phyloP scores from a whole-genome alignment of 768 basidiomycete species.

The Leucosporidium scottii region DNA sequence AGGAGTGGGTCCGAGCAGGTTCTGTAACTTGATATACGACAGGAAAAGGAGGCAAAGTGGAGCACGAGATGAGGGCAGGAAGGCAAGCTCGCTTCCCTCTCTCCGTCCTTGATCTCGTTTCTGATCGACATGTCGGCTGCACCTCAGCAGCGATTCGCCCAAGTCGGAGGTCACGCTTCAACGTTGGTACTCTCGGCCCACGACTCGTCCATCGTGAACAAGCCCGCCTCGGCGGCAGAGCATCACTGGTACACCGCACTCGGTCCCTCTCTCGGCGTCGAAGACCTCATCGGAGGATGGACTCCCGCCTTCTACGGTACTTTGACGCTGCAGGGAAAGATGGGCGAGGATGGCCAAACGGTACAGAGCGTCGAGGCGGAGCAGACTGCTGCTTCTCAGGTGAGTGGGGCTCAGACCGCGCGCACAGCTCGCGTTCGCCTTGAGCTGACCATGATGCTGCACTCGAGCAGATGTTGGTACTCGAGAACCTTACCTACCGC shows the following conservation, averaged over 20 bases:
- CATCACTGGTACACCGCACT: conserved; percentile 63
- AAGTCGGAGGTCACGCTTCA: conserved; percentile 76
- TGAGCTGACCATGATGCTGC: background rate
- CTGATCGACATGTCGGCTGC: background rate
- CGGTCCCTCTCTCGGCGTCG: conserved; percentile 36
- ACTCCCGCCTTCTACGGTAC: conserved; percentile 74
- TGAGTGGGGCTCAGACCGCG: conserved; percentile 5
- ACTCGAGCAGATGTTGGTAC: conserved; percentile 32
- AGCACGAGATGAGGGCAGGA: too few species aligned
- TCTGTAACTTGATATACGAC: too few species aligned
- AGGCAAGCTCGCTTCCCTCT: too few species aligned
- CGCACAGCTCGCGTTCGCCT: background rate
- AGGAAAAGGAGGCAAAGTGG: too few species aligned
- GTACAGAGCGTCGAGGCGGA: conserved; percentile 1
- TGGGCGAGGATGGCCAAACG: conserved; percentile 40
- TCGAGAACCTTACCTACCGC: conserved; percentile 70
- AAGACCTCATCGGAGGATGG: conserved; percentile 45
- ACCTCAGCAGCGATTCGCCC: conserved; percentile 36
- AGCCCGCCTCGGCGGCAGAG: conserved; percentile 61
- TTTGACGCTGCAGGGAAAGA: conserved; percentile 60
- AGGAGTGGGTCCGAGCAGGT: too few species aligned
- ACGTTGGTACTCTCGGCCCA: conserved; percentile 61
- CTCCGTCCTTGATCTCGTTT: too few species aligned
- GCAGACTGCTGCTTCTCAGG: conserved; percentile 4
- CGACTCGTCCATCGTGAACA: conserved; percentile 65